These are phyloP conservation scores for Saccharomyces hybrid DNA, from an alignment of 1,139 yeast species.

Conservation along the genomic window DNA sequence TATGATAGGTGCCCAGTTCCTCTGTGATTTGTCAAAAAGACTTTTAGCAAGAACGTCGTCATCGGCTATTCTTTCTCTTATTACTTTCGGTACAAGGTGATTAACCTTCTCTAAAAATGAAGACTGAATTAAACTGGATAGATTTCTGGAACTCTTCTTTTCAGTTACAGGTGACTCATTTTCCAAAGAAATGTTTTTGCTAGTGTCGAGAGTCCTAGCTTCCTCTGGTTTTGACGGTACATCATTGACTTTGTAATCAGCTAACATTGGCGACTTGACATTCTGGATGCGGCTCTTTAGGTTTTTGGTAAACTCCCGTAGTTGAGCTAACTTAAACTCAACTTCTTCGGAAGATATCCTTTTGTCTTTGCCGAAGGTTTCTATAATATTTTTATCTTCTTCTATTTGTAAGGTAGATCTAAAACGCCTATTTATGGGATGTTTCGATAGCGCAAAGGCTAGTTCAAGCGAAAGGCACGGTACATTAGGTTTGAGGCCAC, in stretches of 20 bases:
- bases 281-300: not conserved
- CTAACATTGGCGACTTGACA: not conserved
- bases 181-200: not conserved
- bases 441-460: not conserved
- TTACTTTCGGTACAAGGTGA: conserved; percentile 13
- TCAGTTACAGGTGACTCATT: not conserved
- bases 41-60: conserved; percentile 38
- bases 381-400: not conserved
- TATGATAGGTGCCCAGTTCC: conserved; percentile 52
- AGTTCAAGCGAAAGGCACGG: not conserved
- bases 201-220: not conserved
- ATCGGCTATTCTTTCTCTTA: conserved; percentile 42
- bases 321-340: conserved; percentile 2
- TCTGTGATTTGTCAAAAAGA: conserved; percentile 37
- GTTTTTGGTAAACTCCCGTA: conserved; percentile 3
- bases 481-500: not conserved
- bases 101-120: conserved; percentile 1
- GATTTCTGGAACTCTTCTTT: not conserved
- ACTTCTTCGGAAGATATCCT: not conserved
- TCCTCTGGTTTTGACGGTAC: not conserved
- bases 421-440: not conserved
- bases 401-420: not conserved
- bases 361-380: not conserved
- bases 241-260: not conserved
- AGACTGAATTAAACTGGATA: not conserved